phyloP scores from a whole-genome alignment of 208 protist species.

The Leptomonas pyrrhocoris region DNA sequence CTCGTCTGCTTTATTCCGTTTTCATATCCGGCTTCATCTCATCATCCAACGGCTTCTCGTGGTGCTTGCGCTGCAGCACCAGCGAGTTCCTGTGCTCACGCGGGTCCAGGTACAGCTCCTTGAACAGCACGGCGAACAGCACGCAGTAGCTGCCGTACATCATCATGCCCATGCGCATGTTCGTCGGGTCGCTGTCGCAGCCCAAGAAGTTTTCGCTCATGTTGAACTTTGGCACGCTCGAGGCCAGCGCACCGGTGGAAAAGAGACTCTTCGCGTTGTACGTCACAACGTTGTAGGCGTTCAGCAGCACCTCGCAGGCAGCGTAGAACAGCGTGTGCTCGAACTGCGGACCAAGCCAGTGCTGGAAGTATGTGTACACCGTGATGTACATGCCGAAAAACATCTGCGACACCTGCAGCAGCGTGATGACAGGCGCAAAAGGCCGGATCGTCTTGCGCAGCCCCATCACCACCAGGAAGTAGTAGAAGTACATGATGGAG shows the following conservation, averaged over 20 bases:
- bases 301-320: slow-evolving; percentile 9
- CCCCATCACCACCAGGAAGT: slow-evolving; percentile 66
- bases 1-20: neutral
- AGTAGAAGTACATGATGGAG: slow-evolving; percentile 96
- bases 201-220: slow-evolving; percentile 37
- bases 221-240: slow-evolving; percentile 38
- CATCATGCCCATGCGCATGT: slow-evolving; percentile 53
- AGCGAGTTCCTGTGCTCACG: slow-evolving; percentile 28
- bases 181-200: slow-evolving; percentile 46
- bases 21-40: neutral
- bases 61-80: slow-evolving; percentile 24
- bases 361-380: slow-evolving; percentile 41
- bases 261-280: slow-evolving; percentile 28
- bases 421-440: slow-evolving; percentile 78
- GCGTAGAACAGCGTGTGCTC: slow-evolving; percentile 22
- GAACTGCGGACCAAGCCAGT: slow-evolving; percentile 29
- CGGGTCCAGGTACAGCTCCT: slow-evolving; percentile 42
- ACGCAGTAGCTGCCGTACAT: slow-evolving; percentile 92
- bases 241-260: slow-evolving; percentile 38
- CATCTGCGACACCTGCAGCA: slow-evolving; percentile 91
- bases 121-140: slow-evolving; percentile 85
- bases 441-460: slow-evolving; percentile 56
- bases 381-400: slow-evolving; percentile 80
- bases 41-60: too few relatives aligned
- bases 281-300: neutral